A percentile compares a stretch with the other conserved stretches of the same genome.
Conservation (phyloP, 2,329 filamentous ascomycete species). For the Tolypocladium inflatum region DNA sequence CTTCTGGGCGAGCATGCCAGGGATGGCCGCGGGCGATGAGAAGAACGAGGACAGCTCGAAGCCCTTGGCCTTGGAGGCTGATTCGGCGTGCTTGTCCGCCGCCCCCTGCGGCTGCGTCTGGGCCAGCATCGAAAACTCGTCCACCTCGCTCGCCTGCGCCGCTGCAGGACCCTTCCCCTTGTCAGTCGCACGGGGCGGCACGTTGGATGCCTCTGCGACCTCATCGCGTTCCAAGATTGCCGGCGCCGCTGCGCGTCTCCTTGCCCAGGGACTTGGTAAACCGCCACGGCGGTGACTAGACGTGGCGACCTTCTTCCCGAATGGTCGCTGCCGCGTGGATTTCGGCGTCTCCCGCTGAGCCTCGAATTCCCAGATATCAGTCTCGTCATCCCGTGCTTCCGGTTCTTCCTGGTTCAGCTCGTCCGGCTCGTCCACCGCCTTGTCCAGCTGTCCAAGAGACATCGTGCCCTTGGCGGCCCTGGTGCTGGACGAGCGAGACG, state of each 20-base stretch:
- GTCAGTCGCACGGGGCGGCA: conserved; percentile 5
- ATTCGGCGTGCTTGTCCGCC: conserved; percentile 9
- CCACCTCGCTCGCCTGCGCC: conserved; percentile 14
- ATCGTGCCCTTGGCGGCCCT: not conserved
- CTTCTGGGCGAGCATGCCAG: conserved; percentile 22
- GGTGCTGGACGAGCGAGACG: conserved; percentile 8
- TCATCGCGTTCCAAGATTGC: conserved; percentile 3
- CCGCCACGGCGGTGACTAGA: conserved; percentile 11
- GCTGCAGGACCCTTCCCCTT: conserved; percentile 1
- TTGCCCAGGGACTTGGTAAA: conserved; percentile 31
- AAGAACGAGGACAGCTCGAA: conserved; percentile 47
- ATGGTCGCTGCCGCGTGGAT: conserved; percentile 17
- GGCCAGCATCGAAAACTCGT: conserved; percentile 37
- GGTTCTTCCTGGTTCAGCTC: conserved; percentile 2
- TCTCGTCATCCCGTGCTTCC: conserved; percentile 27
- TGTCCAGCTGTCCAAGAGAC: conserved; percentile 7
- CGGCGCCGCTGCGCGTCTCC: conserved; percentile 7
- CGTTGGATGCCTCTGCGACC: conserved; percentile 3
- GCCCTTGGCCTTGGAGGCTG: conserved; percentile 18
- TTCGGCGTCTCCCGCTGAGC: conserved; percentile 36
- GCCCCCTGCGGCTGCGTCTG: conserved; percentile 13
- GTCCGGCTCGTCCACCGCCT: conserved; percentile 7
- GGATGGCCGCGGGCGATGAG: conserved; percentile 40
- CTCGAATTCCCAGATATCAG: conserved; percentile 49
- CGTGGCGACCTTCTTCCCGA: conserved; percentile 14